Evolutionary conservation across 345 rosid genomes (phyloP).

Genomic region (Lagerstroemia speciosa): DNA sequence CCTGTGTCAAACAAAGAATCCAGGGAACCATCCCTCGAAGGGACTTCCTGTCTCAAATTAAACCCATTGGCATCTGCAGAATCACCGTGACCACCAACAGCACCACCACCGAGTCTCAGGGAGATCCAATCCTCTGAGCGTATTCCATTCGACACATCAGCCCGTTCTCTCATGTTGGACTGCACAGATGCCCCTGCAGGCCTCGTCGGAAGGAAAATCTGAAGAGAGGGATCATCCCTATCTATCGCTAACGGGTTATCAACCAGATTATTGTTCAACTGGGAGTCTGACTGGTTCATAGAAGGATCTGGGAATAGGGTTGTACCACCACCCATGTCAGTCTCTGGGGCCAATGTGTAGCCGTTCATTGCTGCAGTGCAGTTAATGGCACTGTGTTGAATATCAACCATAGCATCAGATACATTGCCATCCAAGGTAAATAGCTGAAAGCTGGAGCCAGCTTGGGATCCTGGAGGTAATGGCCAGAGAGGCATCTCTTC

Average conservation of each 20-base stretch:
- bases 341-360: slow-evolving; percentile 48
- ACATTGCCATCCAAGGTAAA: slow-evolving; percentile 51
- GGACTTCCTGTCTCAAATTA: slow-evolving; percentile 42
- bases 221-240: slow-evolving; percentile 85
- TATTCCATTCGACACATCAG: slow-evolving; percentile 62
- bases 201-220: slow-evolving; percentile 81
- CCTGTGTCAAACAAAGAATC: slow-evolving; percentile 66
- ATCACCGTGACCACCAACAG: slow-evolving; percentile 38
- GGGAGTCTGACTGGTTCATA: slow-evolving; percentile 39
- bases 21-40: slow-evolving; percentile 38
- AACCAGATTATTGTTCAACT: slow-evolving; percentile 55
- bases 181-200: slow-evolving; percentile 60
- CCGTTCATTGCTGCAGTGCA: slow-evolving; percentile 56
- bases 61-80: slow-evolving; percentile 40
- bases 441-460: slow-evolving; percentile 64
- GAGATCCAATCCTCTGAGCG: slow-evolving; percentile 86
- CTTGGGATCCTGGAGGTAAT: slow-evolving; percentile 61
- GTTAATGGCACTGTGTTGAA: slow-evolving; percentile 44
- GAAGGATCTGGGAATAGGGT: slow-evolving; percentile 44
- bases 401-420: slow-evolving; percentile 48
- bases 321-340: slow-evolving; percentile 34
- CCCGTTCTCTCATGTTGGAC: slow-evolving; percentile 50
- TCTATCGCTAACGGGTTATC: slow-evolving; percentile 75
- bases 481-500: slow-evolving; percentile 62
- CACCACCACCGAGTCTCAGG: slow-evolving; percentile 81